Base-by-base conservation (phyloP, 495 filamentous ascomycete species). In the Trichocladium uniseriatum region DNA sequence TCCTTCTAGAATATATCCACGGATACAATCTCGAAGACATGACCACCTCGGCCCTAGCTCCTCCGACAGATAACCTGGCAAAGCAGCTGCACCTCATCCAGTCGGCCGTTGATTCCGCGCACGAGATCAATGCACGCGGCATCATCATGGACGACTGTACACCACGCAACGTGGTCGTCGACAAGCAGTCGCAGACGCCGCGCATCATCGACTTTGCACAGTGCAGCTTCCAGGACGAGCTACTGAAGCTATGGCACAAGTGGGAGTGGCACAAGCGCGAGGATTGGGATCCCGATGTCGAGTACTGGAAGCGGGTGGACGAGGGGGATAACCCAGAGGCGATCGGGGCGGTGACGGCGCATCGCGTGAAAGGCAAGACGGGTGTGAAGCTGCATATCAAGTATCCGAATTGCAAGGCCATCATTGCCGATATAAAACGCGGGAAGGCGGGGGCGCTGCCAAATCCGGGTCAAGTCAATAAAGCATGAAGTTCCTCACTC, bases 191-290 rank as follows among this genome's bases (percentile, higher is more conserved):
- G 14, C 42, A 45, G 18, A 45, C 14, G 42, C 42, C 42, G 28
- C 32, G 22, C 42, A 35, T 45, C 42, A 35, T 45, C 31, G 42
- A 45, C 31, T 14, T 45, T 22, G 42, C 42, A 10, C 42, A 45
- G 14, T 34, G 29, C 16, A 11, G 5, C 9, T 45, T 45, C 19
- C 32, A 22, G 29, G 42, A 45, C 29, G 18, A n/a, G 11, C 10
- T 45, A 18, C 2, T 35, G 1, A 21, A 8, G 19, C 2, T 0
- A 7, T 45, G 42, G 42, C 29, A 27, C 24, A 27, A 27, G 24
- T 8, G 24, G 24, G 4, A 8, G 24, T 27, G 24, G 24, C 24
- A 27, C 24, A 8, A 27, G 24, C 8, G 8, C 24, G 24, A 27
- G 24, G 24, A 27, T 27, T 27, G 24, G 24, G 24, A 27, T 27